Evolutionary conservation across 345 rosid genomes (phyloP).

Genomic region (Hibiscus mutabilis): DNA sequence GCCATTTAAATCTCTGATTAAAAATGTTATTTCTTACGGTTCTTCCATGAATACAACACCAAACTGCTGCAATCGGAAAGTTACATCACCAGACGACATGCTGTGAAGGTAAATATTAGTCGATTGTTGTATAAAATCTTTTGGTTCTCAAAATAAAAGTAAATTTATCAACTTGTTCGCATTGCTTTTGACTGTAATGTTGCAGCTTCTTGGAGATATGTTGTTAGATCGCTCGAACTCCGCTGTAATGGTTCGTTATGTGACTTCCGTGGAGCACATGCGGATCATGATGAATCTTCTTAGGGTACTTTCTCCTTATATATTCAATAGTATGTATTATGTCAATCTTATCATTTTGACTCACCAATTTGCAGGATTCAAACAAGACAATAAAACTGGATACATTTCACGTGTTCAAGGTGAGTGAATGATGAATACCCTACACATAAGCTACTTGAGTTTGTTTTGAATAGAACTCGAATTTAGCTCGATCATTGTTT

Average conservation of each 20-base stretch:
- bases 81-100: conserved; percentile 45
- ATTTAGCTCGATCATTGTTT: too few relatives aligned
- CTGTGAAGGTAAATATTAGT: conserved; percentile 31
- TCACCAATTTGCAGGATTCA: conserved; percentile 32
- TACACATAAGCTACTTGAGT: neutral
- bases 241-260: conserved; percentile 51
- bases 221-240: conserved; percentile 64
- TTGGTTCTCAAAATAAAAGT: neutral
- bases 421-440: neutral
- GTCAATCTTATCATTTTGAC: neutral
- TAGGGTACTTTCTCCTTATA: conserved; percentile 29
- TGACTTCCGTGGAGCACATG: conserved; percentile 58
- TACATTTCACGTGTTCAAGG: conserved; percentile 51
- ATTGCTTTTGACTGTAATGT: neutral
- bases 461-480: too few relatives aligned
- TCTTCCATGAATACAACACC: conserved; percentile 39
- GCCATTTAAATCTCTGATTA: too few relatives aligned
- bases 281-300: conserved; percentile 75
- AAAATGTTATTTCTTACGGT: conserved; percentile 18
- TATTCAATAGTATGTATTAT: neutral
- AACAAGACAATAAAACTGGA: conserved; percentile 27
- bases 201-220: conserved; percentile 44
- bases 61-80: conserved; percentile 30
- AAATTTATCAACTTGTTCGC: neutral
- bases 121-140: neutral